Base-by-base conservation (phyloP, 2,329 filamentous ascomycete genomes). In the Epichloe amarillans region DNA sequence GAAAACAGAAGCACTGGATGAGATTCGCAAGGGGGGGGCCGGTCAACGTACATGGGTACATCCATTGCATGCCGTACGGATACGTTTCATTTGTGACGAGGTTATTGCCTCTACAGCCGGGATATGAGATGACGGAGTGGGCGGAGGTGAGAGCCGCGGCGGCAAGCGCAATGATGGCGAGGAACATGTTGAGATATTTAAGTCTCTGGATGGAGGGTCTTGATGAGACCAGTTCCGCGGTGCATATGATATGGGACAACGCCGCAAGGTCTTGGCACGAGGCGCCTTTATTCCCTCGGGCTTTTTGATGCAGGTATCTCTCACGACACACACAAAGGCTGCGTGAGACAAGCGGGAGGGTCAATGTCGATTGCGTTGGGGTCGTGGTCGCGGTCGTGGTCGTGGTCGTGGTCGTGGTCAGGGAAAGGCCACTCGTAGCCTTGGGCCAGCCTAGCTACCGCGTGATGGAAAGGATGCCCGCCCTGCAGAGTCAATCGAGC, bases 51-150 rank as follows among this genome's bases (percentile, higher is more conserved):
- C 89, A 96, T 67, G 90, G 89, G 72, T 95, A 95, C 65, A 83
- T 82, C 89, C 89, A 96, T 72, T 95, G 86, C 86, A 93, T 91
- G 69, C 89, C 90, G 58, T 86, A 95, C 2, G 89, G 89, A 59
- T 80, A 93, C 0, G 77, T 82, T 2, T 79, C 80, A 65, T 88
- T 94, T 42, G 83, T 85, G 62, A 84, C 77, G 55, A 95, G 78
- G 64, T 88, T 94, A 72, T 95, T 83, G 56, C 88, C 89, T 76
- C 89, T 72, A 82, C 85, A 91, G 58, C 86, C 86, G 0, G 88
- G 89, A 63, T 94, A 94, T 55, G 83, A 83, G 65, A 95, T 84
- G 62, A 95, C 77, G n/a, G 77, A 86, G 65, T 94, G 88, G n/a
- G 83, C 82, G 36, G 75, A 71, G 55, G 73, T 72, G 59, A 82